These are phyloP conservation scores for Microsporum canis DNA, from an alignment of 2,329 filamentous ascomycete genomes.

Conservation along the genomic window DNA sequence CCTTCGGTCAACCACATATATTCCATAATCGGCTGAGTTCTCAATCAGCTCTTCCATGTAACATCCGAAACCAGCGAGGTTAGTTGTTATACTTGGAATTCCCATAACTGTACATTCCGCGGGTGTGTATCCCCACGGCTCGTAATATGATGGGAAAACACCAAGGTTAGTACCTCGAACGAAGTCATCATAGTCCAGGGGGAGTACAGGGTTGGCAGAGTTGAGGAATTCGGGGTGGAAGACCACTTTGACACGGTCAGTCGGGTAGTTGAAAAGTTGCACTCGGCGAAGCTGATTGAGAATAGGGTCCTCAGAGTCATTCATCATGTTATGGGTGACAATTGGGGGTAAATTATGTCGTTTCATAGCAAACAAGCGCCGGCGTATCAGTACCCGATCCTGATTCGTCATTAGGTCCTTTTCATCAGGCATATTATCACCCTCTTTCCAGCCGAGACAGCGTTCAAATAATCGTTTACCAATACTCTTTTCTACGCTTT, in stretches of 20 bases:
- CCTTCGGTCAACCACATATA: conserved; percentile 95
- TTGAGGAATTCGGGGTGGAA: conserved; percentile 98
- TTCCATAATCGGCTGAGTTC: conserved; percentile 94
- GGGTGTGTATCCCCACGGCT: conserved; percentile 97
- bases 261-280: conserved; percentile 91
- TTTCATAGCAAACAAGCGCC: conserved; percentile 94
- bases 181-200: conserved; percentile 96
- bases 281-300: conserved; percentile 92
- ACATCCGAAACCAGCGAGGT: conserved; percentile 93
- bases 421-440: conserved; percentile 84
- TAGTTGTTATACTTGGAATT: conserved; percentile 95
- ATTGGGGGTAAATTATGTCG: conserved; percentile 80
- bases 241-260: conserved; percentile 90
- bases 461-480: conserved; percentile 91
- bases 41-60: conserved; percentile 99
- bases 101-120: conserved; percentile 99
- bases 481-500: conserved; percentile 84
- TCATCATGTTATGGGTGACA: conserved; percentile 97
- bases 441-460: conserved; percentile 89
- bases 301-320: conserved; percentile 85
- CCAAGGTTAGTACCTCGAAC: conserved; percentile 93
- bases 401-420: conserved; percentile 88
- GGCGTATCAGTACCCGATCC: conserved; percentile 82
- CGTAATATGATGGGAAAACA: conserved; percentile 95
- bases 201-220: conserved; percentile 86